These are phyloP conservation scores for Mycena amicta DNA, from an alignment of 768 basidiomycete genomes.

Conservation along the genomic window DNA sequence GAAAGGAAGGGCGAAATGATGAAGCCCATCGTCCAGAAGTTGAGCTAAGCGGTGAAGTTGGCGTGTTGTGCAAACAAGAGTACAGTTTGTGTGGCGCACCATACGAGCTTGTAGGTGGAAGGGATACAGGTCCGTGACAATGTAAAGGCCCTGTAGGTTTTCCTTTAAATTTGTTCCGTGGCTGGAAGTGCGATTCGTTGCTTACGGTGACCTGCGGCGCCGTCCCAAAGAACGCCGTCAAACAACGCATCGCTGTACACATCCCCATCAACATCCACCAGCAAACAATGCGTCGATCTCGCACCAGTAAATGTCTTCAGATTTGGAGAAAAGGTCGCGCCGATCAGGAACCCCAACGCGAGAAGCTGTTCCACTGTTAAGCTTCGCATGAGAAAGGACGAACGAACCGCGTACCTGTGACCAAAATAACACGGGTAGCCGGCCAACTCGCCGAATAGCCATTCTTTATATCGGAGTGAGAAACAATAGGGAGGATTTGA, in stretches of 20 bases:
- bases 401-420: slow-evolving; percentile 44
- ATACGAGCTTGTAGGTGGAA: slow-evolving; percentile 72
- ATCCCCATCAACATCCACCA: not conserved
- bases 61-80: not conserved
- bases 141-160: slow-evolving; percentile 56
- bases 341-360: slow-evolving; percentile 59
- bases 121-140: slow-evolving; percentile 65
- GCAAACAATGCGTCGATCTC: not conserved
- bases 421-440: slow-evolving; percentile 73
- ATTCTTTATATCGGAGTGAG: slow-evolving; percentile 60
- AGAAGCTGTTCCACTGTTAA: slow-evolving; percentile 42
- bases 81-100: slow-evolving; percentile 37
- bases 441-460: slow-evolving; percentile 62
- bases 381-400: not conserved
- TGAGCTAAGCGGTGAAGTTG: too few species aligned
- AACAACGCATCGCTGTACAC: slow-evolving; percentile 54
- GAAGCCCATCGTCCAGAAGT: slow-evolving; percentile 76
- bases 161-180: not conserved
- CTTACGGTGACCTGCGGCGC: slow-evolving; percentile 63
- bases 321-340: slow-evolving; percentile 59
- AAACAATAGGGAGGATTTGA: slow-evolving; percentile 39
- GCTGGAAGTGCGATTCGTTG: slow-evolving; percentile 12
- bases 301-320: slow-evolving; percentile 58
- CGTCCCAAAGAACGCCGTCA: slow-evolving; percentile 60
- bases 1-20: slow-evolving; percentile 66